Percentiles rank a stretch among this genome's conserved stretches.
Conservation (phyloP, 2,329 filamentous ascomycete species). For the Bipolaris cookei region DNA sequence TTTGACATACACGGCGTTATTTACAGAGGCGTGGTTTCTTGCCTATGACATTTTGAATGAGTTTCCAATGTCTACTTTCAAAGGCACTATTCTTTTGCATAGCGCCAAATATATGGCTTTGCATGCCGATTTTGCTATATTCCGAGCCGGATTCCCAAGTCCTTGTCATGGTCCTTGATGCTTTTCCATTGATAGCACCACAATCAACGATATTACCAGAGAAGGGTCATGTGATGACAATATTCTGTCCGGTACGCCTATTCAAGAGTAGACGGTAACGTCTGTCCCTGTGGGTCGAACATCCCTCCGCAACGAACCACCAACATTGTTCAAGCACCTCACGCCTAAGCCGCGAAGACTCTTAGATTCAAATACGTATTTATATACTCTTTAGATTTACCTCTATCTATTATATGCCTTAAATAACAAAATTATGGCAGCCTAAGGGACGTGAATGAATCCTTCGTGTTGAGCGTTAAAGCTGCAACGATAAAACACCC, state of each 20-base stretch:
- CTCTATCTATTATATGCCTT: no score
- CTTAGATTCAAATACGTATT: no score
- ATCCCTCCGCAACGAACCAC: no score
- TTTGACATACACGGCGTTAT: slow-evolving; percentile 10
- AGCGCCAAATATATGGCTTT: slow-evolving; percentile 12
- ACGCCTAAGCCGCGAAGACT: no score
- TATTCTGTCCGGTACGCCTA: background rate
- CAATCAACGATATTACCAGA: background rate
- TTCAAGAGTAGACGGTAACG: background rate
- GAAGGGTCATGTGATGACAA: background rate
- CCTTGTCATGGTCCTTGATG: background rate
- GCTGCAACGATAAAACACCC: no score
- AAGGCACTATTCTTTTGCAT: slow-evolving; percentile 7
- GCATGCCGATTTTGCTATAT: background rate
- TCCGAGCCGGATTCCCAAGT: background rate
- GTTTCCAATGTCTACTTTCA: slow-evolving; percentile 7
- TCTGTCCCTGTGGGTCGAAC: no score
- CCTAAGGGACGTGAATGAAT: no score
- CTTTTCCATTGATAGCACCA: background rate
- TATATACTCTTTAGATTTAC: no score
- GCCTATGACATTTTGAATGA: slow-evolving; percentile 3
- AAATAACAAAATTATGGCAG: no score
- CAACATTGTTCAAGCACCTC: no score
- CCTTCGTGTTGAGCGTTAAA: no score
- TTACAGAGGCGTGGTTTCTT: slow-evolving; percentile 3